Evolutionary conservation across 2,329 filamentous ascomycete genomes (phyloP).

Genomic region (Fonsecaea multimorphosa): DNA sequence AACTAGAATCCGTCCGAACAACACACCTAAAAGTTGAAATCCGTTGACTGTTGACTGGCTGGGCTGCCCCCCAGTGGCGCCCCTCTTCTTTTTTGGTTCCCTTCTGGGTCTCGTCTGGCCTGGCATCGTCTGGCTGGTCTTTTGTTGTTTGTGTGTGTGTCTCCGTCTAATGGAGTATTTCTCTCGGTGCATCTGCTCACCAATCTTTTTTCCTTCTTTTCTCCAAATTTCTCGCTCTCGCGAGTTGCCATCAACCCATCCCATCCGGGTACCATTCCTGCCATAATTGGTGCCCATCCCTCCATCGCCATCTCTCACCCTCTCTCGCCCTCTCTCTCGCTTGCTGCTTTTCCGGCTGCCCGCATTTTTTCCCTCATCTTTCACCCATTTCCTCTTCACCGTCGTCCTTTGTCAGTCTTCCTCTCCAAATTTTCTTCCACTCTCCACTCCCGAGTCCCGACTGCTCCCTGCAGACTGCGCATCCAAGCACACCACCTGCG

Average conservation of each 20-base stretch:
- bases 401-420: slow-evolving; percentile 14
- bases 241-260: slow-evolving; percentile 3
- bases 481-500: slow-evolving; percentile 14
- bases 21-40: neutral
- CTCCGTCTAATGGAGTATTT: neutral
- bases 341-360: slow-evolving; percentile 11
- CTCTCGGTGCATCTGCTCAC: slow-evolving; percentile 7
- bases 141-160: neutral
- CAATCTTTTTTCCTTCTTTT: slow-evolving; percentile 12
- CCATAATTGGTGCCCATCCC: neutral
- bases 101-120: neutral
- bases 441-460: slow-evolving; percentile 2
- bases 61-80: neutral
- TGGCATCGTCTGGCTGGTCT: slow-evolving; percentile 14
- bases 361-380: slow-evolving; percentile 22
- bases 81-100: neutral
- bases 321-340: neutral
- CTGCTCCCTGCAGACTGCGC: slow-evolving; percentile 10
- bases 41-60: slow-evolving; percentile 16
- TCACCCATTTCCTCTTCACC: slow-evolving; percentile 21
- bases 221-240: slow-evolving; percentile 10
- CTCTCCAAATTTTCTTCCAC: slow-evolving; percentile 21
- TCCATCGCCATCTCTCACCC: neutral
- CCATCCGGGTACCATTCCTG: neutral
- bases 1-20: neutral